Evolutionary conservation across 768 basidiomycete genomes (phyloP), one percentile per base, ranked within the genome.

Genomic region (Chiua virens): DNA sequence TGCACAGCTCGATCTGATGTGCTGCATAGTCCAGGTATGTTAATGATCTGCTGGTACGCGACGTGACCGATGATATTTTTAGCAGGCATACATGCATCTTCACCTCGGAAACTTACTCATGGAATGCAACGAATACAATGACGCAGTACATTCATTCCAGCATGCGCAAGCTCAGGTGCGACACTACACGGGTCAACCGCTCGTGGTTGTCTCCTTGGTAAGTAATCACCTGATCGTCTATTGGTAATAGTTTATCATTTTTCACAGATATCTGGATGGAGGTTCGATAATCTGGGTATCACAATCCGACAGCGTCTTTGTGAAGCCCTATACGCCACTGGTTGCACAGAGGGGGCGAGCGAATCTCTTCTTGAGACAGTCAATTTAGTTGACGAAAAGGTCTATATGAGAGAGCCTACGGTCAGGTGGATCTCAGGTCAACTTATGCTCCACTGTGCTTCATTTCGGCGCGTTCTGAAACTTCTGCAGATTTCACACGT

Each of bases 81-180:
- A 42, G n/a, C 5, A 57, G 56, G 54, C 55, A 18, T 35, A 43
- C 22, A 56, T 56, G 55, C 14, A 49, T 15, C 36, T 56, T 37
- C 40, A 52, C 2, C 35, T 54, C 23, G 56, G 54, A 9, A 35
- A 39, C 13, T 42, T 18, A 5, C 5, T 1, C 0, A 15, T 52
- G 44, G 28, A 55, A 8, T 14, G 15, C 13, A 35, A 39, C 5
- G 30, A 48, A 14, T 47, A 43, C 6, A 28, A 32, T 7, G 3
- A 6, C 14, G 52, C 52, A 1, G 28, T 54, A 27, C 14, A 28
- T 5, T 22, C 35, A 4, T 45, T 49, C 11, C 30, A 49, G 32
- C 39, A 8, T 2, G 35, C 34, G 21, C 45, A 11, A 4, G 13
- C 4, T 7, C 21, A 36, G 30, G 18, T 41, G 4, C 17, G 20